phyloP scores from a whole-genome alignment of 176 grass and related monocot genomes.

The Bromus sterilis region DNA sequence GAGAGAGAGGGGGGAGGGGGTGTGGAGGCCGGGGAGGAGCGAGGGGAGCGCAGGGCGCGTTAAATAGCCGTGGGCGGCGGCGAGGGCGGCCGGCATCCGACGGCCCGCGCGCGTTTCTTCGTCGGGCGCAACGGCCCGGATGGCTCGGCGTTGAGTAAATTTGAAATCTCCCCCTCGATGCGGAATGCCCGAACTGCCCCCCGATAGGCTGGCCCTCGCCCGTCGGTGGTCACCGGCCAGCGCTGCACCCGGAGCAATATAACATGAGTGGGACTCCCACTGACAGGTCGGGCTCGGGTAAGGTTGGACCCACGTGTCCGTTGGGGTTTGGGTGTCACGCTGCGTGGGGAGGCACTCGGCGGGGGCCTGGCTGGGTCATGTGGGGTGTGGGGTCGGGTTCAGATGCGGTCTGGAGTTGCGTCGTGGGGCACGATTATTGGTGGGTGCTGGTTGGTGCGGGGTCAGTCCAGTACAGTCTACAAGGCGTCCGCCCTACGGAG shows the following conservation, averaged over 20 bases:
- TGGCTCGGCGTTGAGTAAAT: conserved; percentile 1
- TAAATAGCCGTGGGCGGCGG: conserved; percentile 36
- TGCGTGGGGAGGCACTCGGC: no score
- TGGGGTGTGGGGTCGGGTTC: background rate
- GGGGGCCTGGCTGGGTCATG: conserved; percentile 15
- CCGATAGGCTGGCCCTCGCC: background rate
- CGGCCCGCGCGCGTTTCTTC: background rate
- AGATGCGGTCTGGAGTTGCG: background rate
- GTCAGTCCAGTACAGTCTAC: conserved; percentile 7
- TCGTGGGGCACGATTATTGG: conserved; percentile 6
- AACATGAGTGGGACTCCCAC: no score
- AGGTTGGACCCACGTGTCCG: fast-evolving
- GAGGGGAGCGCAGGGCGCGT: background rate
- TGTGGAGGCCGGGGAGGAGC: background rate
- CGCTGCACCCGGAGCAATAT: no score
- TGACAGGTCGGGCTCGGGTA: fast-evolving
- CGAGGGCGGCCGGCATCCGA: background rate
- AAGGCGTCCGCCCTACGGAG: background rate
- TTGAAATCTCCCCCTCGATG: conserved; percentile 16
- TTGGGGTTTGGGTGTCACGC: fast-evolving
- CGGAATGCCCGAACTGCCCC: background rate
- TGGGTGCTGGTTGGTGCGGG: conserved; percentile 25
- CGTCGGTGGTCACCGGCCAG: background rate
- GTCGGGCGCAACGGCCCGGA: background rate
- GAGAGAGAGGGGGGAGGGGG: background rate